Percentiles rank a stretch among this genome's conserved stretches.
These are phyloP conservation scores for Thielaviopsis punctulata DNA, from an alignment of 2,329 filamentous ascomycete species.

Conservation along the genomic window DNA sequence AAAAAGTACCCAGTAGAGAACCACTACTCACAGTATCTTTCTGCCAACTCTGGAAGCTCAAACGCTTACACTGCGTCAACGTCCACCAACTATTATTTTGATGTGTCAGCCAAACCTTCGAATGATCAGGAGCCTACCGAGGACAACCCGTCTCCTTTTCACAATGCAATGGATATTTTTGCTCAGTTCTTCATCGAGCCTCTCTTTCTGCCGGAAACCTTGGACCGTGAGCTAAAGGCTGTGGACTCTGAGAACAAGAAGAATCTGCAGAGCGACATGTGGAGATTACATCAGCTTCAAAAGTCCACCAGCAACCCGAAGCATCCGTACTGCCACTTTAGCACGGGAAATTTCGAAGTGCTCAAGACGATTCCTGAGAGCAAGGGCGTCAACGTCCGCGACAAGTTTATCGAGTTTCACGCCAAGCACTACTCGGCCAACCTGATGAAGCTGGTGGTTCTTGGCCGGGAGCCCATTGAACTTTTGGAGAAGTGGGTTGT, in stretches of 20 bases:
- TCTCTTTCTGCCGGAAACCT: constrained; percentile 65
- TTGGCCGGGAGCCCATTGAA: constrained; percentile 69
- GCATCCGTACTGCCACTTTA: constrained; percentile 83
- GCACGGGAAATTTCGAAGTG: constrained; percentile 74
- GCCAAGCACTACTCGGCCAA: constrained; percentile 83
- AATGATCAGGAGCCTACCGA: constrained; percentile 39
- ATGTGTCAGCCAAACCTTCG: constrained; percentile 66
- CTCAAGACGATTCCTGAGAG: constrained; percentile 68
- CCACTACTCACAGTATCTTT: constrained; percentile 85
- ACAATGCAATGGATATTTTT: constrained; percentile 76
- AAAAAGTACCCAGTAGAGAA: constrained; percentile 96
- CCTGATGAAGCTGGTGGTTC: constrained; percentile 75
- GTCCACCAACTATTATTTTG: constrained; percentile 96
- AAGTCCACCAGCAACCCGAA: constrained; percentile 76
- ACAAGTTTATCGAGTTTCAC: constrained; percentile 88
- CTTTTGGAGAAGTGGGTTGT: constrained; percentile 68
- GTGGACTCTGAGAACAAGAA: constrained; percentile 97
- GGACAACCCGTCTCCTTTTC: constrained; percentile 42
- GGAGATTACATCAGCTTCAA: constrained; percentile 74
- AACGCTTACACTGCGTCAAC: constrained; percentile 91
- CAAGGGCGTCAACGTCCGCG: constrained; percentile 65
- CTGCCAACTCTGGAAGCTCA: constrained; percentile 74
- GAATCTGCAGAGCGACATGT: constrained; percentile 79
- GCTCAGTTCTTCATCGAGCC: constrained; percentile 87
- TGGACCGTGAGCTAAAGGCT: constrained; percentile 74